These are phyloP conservation scores for Boletus barrowsii DNA, from an alignment of 768 basidiomycete genomes.

Conservation along the genomic window DNA sequence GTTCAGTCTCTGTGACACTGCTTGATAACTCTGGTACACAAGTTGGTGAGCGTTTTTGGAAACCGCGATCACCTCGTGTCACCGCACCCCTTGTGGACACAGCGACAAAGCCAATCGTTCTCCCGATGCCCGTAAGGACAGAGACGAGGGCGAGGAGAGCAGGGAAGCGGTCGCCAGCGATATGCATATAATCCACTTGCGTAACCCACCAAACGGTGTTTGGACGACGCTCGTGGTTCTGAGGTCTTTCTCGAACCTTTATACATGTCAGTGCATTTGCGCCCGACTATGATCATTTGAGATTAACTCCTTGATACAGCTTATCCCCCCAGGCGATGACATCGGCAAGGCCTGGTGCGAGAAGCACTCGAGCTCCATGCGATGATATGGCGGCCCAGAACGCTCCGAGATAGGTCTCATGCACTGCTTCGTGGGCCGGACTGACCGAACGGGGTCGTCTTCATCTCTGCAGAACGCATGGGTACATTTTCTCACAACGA, in stretches of 20 bases:
- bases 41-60: not conserved
- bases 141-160: not conserved
- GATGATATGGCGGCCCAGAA: not conserved
- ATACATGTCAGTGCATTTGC: not conserved
- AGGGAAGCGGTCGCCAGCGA: not conserved
- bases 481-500: too few relatives aligned
- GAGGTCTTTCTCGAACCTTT: not conserved
- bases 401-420: not conserved
- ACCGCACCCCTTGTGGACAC: not conserved
- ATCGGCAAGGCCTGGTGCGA: not conserved
- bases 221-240: not conserved
- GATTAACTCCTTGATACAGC: not conserved
- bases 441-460: too few relatives aligned
- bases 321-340: not conserved
- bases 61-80: not conserved
- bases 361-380: not conserved
- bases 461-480: too few relatives aligned
- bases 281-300: not conserved
- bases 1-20: not conserved
- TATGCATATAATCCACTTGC: not conserved
- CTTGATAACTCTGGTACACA: not conserved
- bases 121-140: not conserved
- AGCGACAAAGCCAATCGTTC: not conserved
- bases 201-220: too few relatives aligned
- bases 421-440: not conserved